Conservation (phyloP, 2,329 filamentous ascomycete genomes). For the Cryphonectria nitschkei region DNA sequence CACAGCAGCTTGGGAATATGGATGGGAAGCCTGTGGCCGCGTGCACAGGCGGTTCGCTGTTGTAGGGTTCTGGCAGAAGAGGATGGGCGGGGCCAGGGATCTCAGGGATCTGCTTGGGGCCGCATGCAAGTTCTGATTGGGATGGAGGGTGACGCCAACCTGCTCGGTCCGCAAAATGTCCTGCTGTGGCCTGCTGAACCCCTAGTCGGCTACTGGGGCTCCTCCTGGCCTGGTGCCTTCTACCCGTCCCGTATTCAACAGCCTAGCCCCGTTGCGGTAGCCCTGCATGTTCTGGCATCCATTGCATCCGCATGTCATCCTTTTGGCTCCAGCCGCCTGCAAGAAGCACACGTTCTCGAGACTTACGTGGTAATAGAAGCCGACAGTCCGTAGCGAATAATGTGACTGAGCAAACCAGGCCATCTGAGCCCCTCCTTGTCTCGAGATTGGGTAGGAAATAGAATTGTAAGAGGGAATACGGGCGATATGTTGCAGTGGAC, state of each 20-base stretch:
- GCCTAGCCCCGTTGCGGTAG: constrained; percentile 1
- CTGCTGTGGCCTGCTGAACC: constrained; percentile 5
- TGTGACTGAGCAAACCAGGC: not conserved
- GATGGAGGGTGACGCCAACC: constrained; percentile 12
- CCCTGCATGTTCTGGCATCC: not conserved
- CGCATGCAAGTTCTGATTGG: constrained; percentile 4
- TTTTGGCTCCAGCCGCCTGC: not conserved
- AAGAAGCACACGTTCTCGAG: not conserved
- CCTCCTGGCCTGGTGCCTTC: constrained; percentile 4
- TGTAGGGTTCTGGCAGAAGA: not conserved
- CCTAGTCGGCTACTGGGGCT: not conserved
- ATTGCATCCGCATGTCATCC: constrained; percentile 8
- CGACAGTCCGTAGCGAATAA: not conserved
- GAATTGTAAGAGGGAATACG: too few species aligned
- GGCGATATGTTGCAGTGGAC: not conserved
- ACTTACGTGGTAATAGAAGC: not conserved
- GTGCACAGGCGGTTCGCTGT: constrained; percentile 12
- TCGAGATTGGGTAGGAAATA: not conserved
- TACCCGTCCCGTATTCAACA: constrained; percentile 16
- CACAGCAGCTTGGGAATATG: not conserved
- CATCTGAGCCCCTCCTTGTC: not conserved
- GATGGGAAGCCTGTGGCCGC: constrained; percentile 8
- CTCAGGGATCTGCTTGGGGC: constrained; percentile 2
- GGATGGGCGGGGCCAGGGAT: not conserved
- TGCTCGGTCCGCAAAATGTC: constrained; percentile 10